Evolutionary conservation across 176 grass and related monocot species (phyloP), one percentile per base, ranked within the genome.

Genomic region (Bonia amplexicaulis): DNA sequence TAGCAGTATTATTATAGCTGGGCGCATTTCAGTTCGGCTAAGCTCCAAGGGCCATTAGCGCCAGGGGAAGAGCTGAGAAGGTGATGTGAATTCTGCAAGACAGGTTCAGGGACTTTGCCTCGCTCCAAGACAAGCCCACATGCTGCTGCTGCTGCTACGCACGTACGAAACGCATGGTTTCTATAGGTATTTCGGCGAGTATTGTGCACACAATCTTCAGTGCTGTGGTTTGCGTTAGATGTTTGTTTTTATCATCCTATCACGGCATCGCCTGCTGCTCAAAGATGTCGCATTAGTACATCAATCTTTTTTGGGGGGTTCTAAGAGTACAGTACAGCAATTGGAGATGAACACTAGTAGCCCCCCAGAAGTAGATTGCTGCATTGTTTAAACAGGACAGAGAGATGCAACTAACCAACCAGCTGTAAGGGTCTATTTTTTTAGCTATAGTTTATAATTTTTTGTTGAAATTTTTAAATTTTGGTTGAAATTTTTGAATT

Each of bases 1-100:
- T 9, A 6, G 51, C 48, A 13, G 26, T 44, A 12, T 33, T 63
- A 54, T 63, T 29, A 31, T 52, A 40, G 46, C 29, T 29, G 16
- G 49, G 44, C 64, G 70, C 71, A 6, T 70, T 63, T 76, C 83
- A 76, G 51, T 80, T 77, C 63, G 63, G 77, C 88, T 80, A 80
- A 16, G 59, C 27, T 54, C 80, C 87, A 85, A 80, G 68, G 20
- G 26, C 57, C 22, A 47, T 54, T 17, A 49, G 17, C n/a, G 19
- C 20, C 25, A 27, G 33, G 22, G 8, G 44, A 44, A 14, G 20
- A 3, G 26, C 53, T 60, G 65, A 41, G 27, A 47, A 25, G 72
- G 15, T n/a, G 84, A 80, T 27, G 31, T 61, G 80, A 80, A 74
- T 82, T n/a, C 64, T 42, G 66, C 13, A 19, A 49, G 27, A 8